A percentile compares a stretch with the other conserved stretches of the same genome.
Evolutionary conservation across 2,329 filamentous ascomycete genomes (phyloP).

Genomic region (Epichloe coenophiala): DNA sequence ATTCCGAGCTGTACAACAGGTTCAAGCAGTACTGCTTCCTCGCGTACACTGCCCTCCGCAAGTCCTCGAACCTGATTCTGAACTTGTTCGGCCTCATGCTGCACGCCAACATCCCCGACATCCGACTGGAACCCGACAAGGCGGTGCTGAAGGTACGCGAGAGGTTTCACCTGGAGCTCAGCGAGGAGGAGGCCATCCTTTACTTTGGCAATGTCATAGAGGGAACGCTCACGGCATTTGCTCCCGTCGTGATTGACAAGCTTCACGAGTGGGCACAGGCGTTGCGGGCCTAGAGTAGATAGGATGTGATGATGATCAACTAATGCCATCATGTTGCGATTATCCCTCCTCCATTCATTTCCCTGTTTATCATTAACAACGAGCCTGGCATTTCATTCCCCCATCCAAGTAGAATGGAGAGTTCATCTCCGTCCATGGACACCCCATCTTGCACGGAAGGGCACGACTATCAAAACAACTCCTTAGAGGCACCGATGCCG

Average conservation of each 20-base stretch:
- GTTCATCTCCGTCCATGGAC: too few species aligned
- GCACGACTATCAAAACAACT: too few species aligned
- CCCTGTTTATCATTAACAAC: too few species aligned
- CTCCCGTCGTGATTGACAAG: slow-evolving; percentile 88
- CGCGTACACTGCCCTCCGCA: slow-evolving; percentile 80
- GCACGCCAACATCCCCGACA: slow-evolving; percentile 92
- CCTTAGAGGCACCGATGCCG: too few species aligned
- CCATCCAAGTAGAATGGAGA: too few species aligned
- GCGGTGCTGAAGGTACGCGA: slow-evolving; percentile 92
- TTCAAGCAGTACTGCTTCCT: slow-evolving; percentile 97
- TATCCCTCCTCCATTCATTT: too few species aligned
- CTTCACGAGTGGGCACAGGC: slow-evolving; percentile 89
- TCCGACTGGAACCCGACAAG: slow-evolving; percentile 83
- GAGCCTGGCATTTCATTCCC: too few species aligned
- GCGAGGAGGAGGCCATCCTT: slow-evolving; percentile 80
- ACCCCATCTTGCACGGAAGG: too few species aligned
- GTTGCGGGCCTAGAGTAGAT: slow-evolving; percentile 51
- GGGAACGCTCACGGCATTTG: slow-evolving; percentile 77
- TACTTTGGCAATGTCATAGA: slow-evolving; percentile 84
- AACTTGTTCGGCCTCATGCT: slow-evolving; percentile 97
- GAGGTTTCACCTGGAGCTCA: slow-evolving; percentile 80
- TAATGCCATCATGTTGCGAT: too few species aligned
- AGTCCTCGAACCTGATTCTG: slow-evolving; percentile 79
- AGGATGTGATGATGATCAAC: neutral
- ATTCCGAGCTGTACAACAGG: slow-evolving; percentile 66